These are phyloP conservation scores for Vitis cinerea DNA, from an alignment of 164 flowering plant species.

Conservation along the genomic window DNA sequence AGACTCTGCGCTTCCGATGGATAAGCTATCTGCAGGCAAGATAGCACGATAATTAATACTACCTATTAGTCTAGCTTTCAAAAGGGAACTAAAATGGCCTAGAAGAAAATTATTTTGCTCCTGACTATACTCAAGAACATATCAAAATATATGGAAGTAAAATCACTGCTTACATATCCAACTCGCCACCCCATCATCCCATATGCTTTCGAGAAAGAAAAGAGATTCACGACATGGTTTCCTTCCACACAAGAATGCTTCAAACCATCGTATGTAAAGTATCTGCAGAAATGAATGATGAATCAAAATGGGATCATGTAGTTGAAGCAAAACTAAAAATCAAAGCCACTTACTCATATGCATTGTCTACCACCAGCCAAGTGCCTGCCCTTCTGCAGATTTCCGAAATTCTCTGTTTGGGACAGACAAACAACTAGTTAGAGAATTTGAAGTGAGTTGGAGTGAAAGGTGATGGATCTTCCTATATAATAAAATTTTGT, in stretches of 20 bases:
- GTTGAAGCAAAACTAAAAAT: background rate
- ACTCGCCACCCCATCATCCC: slow-evolving; percentile 95
- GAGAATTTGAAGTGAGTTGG: background rate
- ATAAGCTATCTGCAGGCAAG: slow-evolving; percentile 62
- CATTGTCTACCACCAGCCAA: slow-evolving; percentile 77
- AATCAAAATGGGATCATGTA: background rate
- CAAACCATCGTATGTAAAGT: slow-evolving; percentile 69
- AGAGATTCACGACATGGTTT: slow-evolving; percentile 64
- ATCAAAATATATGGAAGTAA: no score
- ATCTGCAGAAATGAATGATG: slow-evolving; percentile 37
- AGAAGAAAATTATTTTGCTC: no score
- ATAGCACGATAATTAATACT: no score
- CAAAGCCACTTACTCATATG: slow-evolving; percentile 61
- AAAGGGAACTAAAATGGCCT: no score
- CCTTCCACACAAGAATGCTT: slow-evolving; percentile 67
- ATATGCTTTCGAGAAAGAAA: slow-evolving; percentile 81
- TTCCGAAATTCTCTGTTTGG: slow-evolving; percentile 61
- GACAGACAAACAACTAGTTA: slow-evolving; percentile 4
- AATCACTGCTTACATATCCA: slow-evolving; percentile 65
- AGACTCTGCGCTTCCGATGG: slow-evolving; percentile 58
- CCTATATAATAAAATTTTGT: background rate
- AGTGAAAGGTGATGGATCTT: background rate
- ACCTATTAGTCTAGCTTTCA: no score
- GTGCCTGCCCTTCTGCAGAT: slow-evolving; percentile 64
- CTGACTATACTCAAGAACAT: no score